Evolutionary conservation across 495 filamentous ascomycete genomes (phyloP), one percentile per base, ranked within the genome.

Genomic region (Extremus antarcticus): DNA sequence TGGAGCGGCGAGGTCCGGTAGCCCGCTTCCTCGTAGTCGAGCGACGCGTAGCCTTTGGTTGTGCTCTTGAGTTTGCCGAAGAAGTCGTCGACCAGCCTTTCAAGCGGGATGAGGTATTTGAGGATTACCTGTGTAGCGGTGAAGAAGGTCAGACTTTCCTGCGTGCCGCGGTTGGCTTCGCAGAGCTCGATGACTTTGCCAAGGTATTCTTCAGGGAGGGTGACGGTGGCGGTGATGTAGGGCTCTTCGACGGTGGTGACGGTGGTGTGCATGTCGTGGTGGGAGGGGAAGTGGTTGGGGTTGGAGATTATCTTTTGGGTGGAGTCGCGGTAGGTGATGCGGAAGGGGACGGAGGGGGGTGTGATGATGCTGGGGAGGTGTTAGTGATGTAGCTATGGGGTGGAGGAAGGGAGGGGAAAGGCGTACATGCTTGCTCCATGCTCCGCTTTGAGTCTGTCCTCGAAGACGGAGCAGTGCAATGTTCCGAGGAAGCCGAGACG

Each of bases 381-480:
- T n/a, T n/a, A n/a, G n/a, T n/a, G n/a, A n/a, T n/a, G n/a, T n/a
- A n/a, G n/a, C n/a, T n/a, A n/a, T n/a, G n/a, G n/a, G 4, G 29
- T 13, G 13, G 13, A 35, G 29, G 29, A 35, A 4, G 13, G 13
- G 29, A 35, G 13, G 4, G 29, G 29, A 35, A 35, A 35, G 13
- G 13, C 29, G 29, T 13, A 35, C 69, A 98, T 90, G 63, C 81
- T 89, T 11, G 87, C 88, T 15, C 90, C 92, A 64, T 97, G 90
- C 68, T 98, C 92, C 65, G 95, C 89, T 17, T 88, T 80, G 25
- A 98, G 72, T n/a, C 92, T 84, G 69, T 98, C 92, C 70, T 98
- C 90, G 62, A 98, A 98, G 2, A 98, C 92, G 25, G 90, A 95
- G 69, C 92, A 95, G 67, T 98, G 92, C 32, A 98, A 76, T 13